Evolutionary conservation across 2,329 filamentous ascomycete species (phyloP).

Genomic region (Daldinia sp.): DNA sequence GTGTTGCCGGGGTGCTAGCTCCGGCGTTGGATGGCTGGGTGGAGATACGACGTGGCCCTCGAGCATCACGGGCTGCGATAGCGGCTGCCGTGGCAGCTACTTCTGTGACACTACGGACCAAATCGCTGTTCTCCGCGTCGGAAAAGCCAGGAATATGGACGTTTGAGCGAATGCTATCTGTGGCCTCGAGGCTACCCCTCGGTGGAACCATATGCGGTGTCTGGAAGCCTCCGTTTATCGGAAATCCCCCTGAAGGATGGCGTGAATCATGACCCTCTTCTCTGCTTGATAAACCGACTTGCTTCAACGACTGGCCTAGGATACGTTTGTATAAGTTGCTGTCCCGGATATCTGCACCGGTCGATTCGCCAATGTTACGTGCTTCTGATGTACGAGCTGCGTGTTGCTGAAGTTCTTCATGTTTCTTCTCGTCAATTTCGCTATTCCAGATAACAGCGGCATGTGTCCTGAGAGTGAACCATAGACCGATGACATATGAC

Average conservation of each 20-base stretch:
- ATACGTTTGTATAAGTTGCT: conserved; percentile 93
- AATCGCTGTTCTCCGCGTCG: conserved; percentile 79
- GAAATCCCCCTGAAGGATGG: conserved; percentile 39
- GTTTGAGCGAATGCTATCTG: conserved; percentile 51
- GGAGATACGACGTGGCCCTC: conserved; percentile 53
- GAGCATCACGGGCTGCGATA: conserved; percentile 81
- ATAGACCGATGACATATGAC: conserved; percentile 90
- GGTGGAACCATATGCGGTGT: conserved; percentile 81
- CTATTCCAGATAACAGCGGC: conserved; percentile 97
- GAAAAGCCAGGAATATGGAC: conserved; percentile 74
- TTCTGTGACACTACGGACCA: conserved; percentile 89
- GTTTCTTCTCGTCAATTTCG: conserved; percentile 79
- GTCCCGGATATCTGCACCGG: conserved; percentile 78
- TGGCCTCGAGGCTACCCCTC: conserved; percentile 61
- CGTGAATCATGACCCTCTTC: conserved; percentile 51
- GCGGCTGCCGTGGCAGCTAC: conserved; percentile 92
- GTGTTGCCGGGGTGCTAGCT: conserved; percentile 41
- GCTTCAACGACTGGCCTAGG: conserved; percentile 85
- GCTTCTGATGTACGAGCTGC: conserved; percentile 48
- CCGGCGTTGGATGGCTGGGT: conserved; percentile 41
- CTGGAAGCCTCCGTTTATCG: conserved; percentile 55
- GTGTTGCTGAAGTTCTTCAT: conserved; percentile 57
- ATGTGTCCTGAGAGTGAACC: conserved; percentile 95
- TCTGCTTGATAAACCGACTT: conserved; percentile 73
- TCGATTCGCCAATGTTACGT: conserved; percentile 54